phyloP scores from a whole-genome alignment of 345 rosid genomes.

The Bruguiera parviflora region DNA sequence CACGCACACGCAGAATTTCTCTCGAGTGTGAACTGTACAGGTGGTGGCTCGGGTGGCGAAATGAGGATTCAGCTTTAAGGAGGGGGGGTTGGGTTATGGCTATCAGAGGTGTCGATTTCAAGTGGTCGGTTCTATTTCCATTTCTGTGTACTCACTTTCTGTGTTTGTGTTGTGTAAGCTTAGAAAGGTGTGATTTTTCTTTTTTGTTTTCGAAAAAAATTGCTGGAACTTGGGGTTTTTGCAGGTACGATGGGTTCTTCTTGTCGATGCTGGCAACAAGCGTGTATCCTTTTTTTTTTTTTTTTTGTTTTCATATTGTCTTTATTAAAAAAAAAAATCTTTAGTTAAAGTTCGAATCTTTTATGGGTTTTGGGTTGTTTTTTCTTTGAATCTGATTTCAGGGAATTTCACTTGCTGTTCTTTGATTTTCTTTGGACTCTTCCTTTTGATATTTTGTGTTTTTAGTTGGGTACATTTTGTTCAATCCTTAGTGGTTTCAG shows the following conservation, averaged over 20 bases:
- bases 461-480: too few species aligned
- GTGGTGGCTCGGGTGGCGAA: background rate
- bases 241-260: constrained; percentile 99
- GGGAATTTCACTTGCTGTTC: too few species aligned
- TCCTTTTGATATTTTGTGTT: too few species aligned
- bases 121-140: constrained; percentile 60
- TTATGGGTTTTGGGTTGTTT: background rate
- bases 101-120: constrained; percentile 85
- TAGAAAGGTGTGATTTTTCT: background rate
- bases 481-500: too few species aligned
- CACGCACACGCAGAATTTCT: too few species aligned
- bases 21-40: too few species aligned
- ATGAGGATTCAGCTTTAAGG: background rate
- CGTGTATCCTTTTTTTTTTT: constrained; percentile 67
- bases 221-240: constrained; percentile 12
- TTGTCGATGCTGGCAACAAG: constrained; percentile 98
- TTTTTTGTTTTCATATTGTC: background rate
- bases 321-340: background rate
- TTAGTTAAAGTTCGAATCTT: background rate
- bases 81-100: constrained; percentile 45
- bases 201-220: background rate
- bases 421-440: too few species aligned
- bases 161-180: background rate
- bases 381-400: background rate
- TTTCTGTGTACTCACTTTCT: background rate